Evolutionary conservation across 805 yeast species (phyloP), one percentile per base, ranked within the genome.

Genomic region (Candida argentea): DNA sequence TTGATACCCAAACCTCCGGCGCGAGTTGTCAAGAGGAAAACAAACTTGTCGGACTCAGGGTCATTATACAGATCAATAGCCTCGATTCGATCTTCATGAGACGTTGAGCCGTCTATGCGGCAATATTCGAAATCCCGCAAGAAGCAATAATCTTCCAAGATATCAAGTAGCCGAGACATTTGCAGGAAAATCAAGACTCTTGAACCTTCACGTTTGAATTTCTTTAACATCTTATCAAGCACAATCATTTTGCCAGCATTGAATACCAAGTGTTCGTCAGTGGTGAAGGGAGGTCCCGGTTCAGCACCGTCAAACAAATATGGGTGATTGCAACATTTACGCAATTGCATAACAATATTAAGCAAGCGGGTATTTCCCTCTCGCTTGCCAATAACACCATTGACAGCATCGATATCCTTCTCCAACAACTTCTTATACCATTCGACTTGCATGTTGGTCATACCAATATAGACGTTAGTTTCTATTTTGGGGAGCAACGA

Each of bases 281-380:
- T 89, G 1, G 96, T 89, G 46, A 67, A 89, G 1, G 97, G 97
- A 1, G 97, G 97, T 6, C 97, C 97, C 0, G 96, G 97, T 53
- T 87, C 97, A 2, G 97, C 98, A n/a, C 98, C 97, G 50, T 89
- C 97, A 46, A 91, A 91, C 30, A 89, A 59, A 52, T 91, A 89
- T 0, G 97, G 97, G 55, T 91, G 98, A 50, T 91, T 89, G 52
- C 97, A 89, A 52, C 97, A 89, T 52, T 89, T 89, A 45, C 97
- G 69, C 38, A 89, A 64, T 55, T 89, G 97, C 97, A 89, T 89
- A 9, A 89, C 97, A 43, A 89, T 89, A 48, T 89, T 89, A 33
- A 89, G 65, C 36, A 91, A 61, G 32, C 97, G 67, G 1, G 96
- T 86, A 47, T 89, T 89, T 5, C 89, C 86, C 50, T 89, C 97